Base-by-base conservation (phyloP, 495 filamentous ascomycete species). In the Talaromyces trachyspermus region DNA sequence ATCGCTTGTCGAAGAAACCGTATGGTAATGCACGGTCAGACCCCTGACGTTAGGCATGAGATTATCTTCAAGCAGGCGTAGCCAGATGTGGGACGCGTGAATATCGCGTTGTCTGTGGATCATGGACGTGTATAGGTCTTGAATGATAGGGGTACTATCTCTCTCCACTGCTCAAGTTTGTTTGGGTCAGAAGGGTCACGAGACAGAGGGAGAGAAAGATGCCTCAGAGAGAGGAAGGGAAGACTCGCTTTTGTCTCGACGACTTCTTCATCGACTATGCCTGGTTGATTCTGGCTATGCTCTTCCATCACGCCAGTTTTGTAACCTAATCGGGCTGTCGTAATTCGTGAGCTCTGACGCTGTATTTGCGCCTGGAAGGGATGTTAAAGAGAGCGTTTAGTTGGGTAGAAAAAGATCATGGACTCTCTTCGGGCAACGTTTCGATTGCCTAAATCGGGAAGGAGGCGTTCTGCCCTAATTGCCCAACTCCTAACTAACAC, bases 41-140 rank as follows among this genome's bases (percentile, higher is more conserved):
- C 32, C 27, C 10, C 42, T 29, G 3, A 17, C 26, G 42, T 44
- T 44, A 11, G 42, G 42, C 26, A 29, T 44, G 42, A 44, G 42
- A 14, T 44, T 44, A 4, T 44, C 12, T 12, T 44, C 42, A 1
- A 44, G 17, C 4, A 44, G 24, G 14, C 27, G 26, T 10, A 44
- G 26, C 42, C 42, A 44, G 6, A 44, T 24, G 18, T 44, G 42
- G 18, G 32, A 44, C 11, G 42, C 3, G 7, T 44, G 42, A 17
- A 44, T 29, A 17, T 14, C 14, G 41, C 42, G 42, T 18, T 29
- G 10, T 32, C 22, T 22, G 14, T 30, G 24, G 24, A 44, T n/a
- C 12, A 44, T 5, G 24, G 12, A 19, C 2, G 18, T 15, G 19
- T 44, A 44, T 9, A 44, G 42, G 5, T 32, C 26, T 44, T 44